Evolutionary conservation across 306 rosid genomes (phyloP).

Genomic region (Cucumis cinereus): DNA sequence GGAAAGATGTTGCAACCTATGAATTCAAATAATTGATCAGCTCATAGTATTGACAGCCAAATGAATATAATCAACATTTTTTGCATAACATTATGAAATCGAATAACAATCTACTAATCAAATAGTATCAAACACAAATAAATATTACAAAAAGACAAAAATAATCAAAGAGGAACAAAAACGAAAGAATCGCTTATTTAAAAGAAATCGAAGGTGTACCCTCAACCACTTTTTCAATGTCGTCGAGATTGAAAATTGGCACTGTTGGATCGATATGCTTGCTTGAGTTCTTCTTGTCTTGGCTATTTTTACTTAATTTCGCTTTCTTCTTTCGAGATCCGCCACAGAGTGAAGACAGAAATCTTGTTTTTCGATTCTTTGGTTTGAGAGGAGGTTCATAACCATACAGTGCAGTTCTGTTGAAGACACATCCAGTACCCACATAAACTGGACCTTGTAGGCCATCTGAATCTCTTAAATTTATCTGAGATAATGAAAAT

Average conservation of each 20-base stretch:
- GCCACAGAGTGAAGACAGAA: conserved; percentile 60
- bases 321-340: conserved; percentile 61
- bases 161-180: background rate
- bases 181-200: background rate
- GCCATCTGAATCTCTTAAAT: conserved; percentile 94
- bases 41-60: too few species aligned
- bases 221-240: conserved; percentile 93
- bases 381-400: conserved; percentile 83
- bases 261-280: conserved; percentile 68
- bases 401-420: conserved; percentile 86
- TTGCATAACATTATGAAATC: too few species aligned
- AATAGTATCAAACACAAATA: background rate
- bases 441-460: conserved; percentile 98
- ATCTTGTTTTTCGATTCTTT: conserved; percentile 60
- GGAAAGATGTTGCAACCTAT: too few species aligned
- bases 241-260: conserved; percentile 76
- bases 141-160: background rate
- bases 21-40: too few species aligned
- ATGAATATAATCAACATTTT: too few species aligned
- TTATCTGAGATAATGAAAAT: conserved; percentile 45
- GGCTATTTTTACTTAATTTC: conserved; percentile 59
- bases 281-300: conserved; percentile 69
- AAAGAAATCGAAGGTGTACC: conserved; percentile 25
- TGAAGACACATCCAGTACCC: conserved; percentile 97
- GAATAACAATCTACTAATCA: background rate